These are phyloP conservation scores for Tolypocladium nubicola DNA, from an alignment of 2,329 filamentous ascomycete species.

Conservation along the genomic window DNA sequence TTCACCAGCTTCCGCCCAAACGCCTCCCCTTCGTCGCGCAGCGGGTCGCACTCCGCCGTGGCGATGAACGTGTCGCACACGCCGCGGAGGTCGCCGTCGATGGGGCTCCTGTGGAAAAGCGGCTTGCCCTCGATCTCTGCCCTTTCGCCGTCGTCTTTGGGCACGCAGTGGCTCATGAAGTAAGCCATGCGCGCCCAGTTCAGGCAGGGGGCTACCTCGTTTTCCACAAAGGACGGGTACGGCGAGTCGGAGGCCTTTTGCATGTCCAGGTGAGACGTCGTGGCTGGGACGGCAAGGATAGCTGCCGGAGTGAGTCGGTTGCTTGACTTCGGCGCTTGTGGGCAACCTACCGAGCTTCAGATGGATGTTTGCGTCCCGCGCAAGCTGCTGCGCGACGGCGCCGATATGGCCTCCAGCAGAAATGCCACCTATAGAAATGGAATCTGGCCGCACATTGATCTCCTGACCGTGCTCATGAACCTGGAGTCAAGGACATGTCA, in stretches of 20 bases:
- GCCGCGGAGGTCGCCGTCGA: conserved; percentile 1
- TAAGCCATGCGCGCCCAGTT: conserved; percentile 3
- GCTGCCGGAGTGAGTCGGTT: not conserved
- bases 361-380: conserved; percentile 1
- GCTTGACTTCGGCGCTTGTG: not conserved
- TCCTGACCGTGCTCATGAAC: not conserved
- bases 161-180: conserved; percentile 1
- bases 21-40: conserved; percentile 5
- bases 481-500: not conserved
- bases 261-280: not conserved
- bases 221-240: conserved; percentile 1
- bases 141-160: not conserved
- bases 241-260: not conserved
- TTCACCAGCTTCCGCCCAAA: conserved; percentile 1
- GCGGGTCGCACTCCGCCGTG: conserved; percentile 3
- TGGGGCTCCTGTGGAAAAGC: not conserved
- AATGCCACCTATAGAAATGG: conserved; percentile 5
- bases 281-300: conserved; percentile 1
- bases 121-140: not conserved
- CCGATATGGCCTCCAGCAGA: conserved; percentile 4
- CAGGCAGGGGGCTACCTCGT: conserved; percentile 2
- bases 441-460: conserved; percentile 1
- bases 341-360: conserved; percentile 1
- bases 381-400: conserved; percentile 3
- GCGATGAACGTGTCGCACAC: conserved; percentile 3